Evolutionary conservation across 257 asterid genomes (phyloP), one percentile per base, ranked within the genome.

Genomic region (Cruciata laevipes): DNA sequence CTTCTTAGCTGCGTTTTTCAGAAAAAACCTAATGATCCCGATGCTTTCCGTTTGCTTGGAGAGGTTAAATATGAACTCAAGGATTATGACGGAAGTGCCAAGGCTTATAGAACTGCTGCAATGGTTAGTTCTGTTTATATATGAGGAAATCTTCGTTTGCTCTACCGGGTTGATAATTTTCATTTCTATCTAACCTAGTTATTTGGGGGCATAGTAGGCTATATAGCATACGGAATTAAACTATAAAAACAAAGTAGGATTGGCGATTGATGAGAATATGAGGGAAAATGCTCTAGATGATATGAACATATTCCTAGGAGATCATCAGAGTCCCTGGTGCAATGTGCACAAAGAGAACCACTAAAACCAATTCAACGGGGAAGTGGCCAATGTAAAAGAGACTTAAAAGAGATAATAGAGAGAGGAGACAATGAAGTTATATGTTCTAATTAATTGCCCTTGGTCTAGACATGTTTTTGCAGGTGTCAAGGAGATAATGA

Each of bases 11-110:
- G 63, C 60, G 63, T 57, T 74, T 61, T 81, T 80, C 87, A 90
- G 99, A 84, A 80, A 74, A 84, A 79, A 76, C 82, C 86, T 67
- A 76, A 71, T 75, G 94, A 90, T 73, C 95, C 91, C 35, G 96
- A 90, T 81, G 90, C 81, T 79, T 86, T 81, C 71, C 96, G 97
- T 56, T 84, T 90, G 82, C 97, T 93, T 71, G 99, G 95, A 76
- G 97, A 90, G 80, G 92, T 93, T 80, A 86, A 86, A 78, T 90
- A 90, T 76, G 90, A 79, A 80, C 84, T 90, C 71, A 83, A 83
- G 72, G 99, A 93, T 82, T 93, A 81, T 73, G 91, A 86, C 53
- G 92, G 95, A 71, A 90, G 99, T 77, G 86, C 83, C 74, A 72
- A 65, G 79, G 94, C 99, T 55, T 93, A 85, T 73, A 88, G 68